Conservation (phyloP, 805 yeast genomes). For the Candida jianshihensis region DNA sequence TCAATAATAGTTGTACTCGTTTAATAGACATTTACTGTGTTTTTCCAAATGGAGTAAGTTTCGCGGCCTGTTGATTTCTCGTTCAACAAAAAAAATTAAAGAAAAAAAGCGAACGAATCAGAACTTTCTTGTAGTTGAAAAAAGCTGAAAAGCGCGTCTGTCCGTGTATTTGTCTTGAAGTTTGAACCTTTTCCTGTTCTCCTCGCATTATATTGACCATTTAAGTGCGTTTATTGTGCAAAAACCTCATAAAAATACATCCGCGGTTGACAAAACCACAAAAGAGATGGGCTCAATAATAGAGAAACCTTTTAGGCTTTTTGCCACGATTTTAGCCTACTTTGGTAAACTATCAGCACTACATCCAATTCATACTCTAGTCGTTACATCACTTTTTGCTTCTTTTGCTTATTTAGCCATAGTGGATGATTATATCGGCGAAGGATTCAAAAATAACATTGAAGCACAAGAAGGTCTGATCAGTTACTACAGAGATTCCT, state of each 20-base stretch:
- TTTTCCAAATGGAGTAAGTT: background rate
- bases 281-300: slow-evolving; percentile 8
- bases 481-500: slow-evolving; percentile 28
- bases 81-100: background rate
- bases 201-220: no score
- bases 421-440: slow-evolving; percentile 53
- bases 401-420: slow-evolving; percentile 74
- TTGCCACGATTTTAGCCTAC: slow-evolving; percentile 37
- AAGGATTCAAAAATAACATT: slow-evolving; percentile 20
- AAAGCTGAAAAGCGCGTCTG: background rate
- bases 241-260: background rate
- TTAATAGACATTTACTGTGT: no score
- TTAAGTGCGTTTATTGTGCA: no score
- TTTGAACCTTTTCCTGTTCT: no score
- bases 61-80: background rate
- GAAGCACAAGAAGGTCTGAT: slow-evolving; percentile 21
- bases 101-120: background rate
- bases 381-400: slow-evolving; percentile 64
- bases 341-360: slow-evolving; percentile 53
- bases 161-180: background rate
- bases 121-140: background rate
- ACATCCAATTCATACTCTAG: slow-evolving; percentile 82
- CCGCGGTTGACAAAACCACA: background rate
- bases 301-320: slow-evolving; percentile 23
- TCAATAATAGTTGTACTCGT: background rate